Evolutionary conservation across 2,329 filamentous ascomycete species (phyloP).

Genomic region (Neonectria punicea): DNA sequence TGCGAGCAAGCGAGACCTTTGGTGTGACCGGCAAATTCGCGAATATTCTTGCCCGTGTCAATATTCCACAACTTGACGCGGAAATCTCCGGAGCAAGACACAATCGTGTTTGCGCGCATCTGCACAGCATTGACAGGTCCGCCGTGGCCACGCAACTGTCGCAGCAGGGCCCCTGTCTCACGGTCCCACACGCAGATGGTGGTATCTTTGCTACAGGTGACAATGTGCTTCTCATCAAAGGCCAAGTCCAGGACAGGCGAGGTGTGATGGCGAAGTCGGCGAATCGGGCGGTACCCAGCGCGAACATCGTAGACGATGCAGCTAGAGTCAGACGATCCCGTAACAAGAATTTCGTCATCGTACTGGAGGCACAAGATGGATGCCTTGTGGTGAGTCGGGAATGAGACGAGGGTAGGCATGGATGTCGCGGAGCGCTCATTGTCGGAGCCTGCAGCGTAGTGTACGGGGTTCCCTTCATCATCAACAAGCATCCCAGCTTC

Average conservation of each 20-base stretch:
- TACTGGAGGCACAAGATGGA: constrained; percentile 97
- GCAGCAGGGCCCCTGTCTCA: constrained; percentile 77
- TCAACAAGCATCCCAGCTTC: constrained; percentile 62
- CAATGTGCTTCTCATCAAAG: constrained; percentile 90
- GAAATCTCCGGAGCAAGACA: constrained; percentile 94
- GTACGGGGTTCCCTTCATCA: constrained; percentile 60
- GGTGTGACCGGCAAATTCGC: constrained; percentile 89
- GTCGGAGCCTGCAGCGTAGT: constrained; percentile 66
- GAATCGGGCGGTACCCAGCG: constrained; percentile 81
- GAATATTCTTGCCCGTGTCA: constrained; percentile 85
- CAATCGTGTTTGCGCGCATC: constrained; percentile 90
- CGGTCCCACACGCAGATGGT: constrained; percentile 97
- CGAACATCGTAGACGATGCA: constrained; percentile 93
- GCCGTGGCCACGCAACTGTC: constrained; percentile 83
- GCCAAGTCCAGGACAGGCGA: constrained; percentile 94
- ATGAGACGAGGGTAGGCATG: constrained; percentile 65
- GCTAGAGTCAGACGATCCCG: constrained; percentile 90
- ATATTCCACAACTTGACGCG: constrained; percentile 96
- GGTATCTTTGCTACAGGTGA: constrained; percentile 96
- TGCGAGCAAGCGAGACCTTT: constrained; percentile 96
- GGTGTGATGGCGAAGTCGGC: constrained; percentile 79
- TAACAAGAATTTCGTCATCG: constrained; percentile 91
- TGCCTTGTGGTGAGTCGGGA: constrained; percentile 80
- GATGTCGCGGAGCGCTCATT: constrained; percentile 58
- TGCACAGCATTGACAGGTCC: constrained; percentile 98